phyloP scores from a whole-genome alignment of 2,329 filamentous ascomycete species.

The Ophiostoma ips region DNA sequence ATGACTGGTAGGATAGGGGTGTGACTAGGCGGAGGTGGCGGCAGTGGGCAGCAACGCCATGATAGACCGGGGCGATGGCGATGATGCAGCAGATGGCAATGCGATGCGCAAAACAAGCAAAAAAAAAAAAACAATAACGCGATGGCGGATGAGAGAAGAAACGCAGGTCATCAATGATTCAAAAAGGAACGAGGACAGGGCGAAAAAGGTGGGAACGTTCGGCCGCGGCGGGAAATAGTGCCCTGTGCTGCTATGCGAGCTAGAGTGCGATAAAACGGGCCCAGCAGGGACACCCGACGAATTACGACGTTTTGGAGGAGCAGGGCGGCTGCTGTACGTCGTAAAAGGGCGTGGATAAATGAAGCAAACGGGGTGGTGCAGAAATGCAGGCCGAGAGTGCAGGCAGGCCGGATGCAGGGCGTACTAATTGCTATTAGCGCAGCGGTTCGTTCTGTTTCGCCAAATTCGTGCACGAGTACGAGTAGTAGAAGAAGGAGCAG shows the following conservation, averaged over 20 bases:
- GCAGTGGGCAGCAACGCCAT: conserved; percentile 7
- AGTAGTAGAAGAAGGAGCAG: too few species aligned
- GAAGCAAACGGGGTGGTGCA: too few species aligned
- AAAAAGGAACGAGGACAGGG: conserved; percentile 2
- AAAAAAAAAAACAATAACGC: not conserved
- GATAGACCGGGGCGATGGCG: not conserved
- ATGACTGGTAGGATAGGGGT: not conserved
- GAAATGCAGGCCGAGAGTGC: too few species aligned
- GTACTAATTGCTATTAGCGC: too few species aligned
- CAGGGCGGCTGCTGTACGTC: too few species aligned
- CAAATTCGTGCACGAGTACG: too few species aligned
- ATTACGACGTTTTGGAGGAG: too few species aligned
- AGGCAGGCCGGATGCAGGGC: too few species aligned
- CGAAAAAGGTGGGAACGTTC: conserved; percentile 8
- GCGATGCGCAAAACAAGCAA: not conserved
- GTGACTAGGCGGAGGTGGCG: conserved; percentile 4
- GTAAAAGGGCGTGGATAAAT: too few species aligned
- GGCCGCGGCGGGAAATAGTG: conserved; percentile 10
- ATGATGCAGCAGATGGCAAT: not conserved
- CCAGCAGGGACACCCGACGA: too few species aligned
- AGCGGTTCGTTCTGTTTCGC: too few species aligned
- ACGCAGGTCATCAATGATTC: not conserved
- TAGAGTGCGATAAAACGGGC: not conserved
- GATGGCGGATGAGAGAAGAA: not conserved
- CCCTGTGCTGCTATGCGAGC: conserved; percentile 1